Evolutionary conservation across 2,329 filamentous ascomycete genomes (phyloP).

Genomic region (Lojkania enalia): DNA sequence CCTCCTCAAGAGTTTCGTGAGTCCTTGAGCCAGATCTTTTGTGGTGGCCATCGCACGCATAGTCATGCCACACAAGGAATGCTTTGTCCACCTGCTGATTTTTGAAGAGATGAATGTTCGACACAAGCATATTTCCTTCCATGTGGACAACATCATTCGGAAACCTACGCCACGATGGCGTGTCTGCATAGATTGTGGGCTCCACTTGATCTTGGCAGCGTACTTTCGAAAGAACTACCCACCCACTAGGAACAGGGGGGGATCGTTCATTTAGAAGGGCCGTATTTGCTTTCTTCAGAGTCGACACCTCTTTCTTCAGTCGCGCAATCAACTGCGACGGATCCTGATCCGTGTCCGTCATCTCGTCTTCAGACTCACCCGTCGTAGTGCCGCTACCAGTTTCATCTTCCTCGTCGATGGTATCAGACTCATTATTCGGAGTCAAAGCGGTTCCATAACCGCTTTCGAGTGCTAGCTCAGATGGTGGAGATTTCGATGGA

Average conservation of each 20-base stretch:
- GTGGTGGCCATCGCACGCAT: neutral
- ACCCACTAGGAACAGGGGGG: neutral
- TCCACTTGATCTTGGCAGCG: neutral
- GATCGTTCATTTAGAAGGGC: neutral
- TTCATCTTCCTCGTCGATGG: no score
- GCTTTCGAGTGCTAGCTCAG: no score
- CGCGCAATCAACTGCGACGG: neutral
- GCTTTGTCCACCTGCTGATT: neutral
- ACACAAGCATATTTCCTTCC: neutral
- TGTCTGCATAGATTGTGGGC: neutral
- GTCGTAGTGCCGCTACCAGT: no score
- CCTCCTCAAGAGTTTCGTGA: neutral
- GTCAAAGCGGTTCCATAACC: no score
- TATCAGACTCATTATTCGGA: no score
- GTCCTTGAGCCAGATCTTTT: neutral
- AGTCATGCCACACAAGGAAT: constrained; percentile 1
- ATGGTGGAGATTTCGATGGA: no score
- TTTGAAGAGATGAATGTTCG: neutral
- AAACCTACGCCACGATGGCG: neutral
- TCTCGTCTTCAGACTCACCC: no score
- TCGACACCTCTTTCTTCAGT: neutral
- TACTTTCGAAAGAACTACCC: neutral
- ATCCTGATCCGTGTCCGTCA: neutral
- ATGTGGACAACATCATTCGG: neutral
- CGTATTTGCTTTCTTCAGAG: neutral